phyloP scores from a whole-genome alignment of 768 basidiomycete species.

The Naganishia antarctica region DNA sequence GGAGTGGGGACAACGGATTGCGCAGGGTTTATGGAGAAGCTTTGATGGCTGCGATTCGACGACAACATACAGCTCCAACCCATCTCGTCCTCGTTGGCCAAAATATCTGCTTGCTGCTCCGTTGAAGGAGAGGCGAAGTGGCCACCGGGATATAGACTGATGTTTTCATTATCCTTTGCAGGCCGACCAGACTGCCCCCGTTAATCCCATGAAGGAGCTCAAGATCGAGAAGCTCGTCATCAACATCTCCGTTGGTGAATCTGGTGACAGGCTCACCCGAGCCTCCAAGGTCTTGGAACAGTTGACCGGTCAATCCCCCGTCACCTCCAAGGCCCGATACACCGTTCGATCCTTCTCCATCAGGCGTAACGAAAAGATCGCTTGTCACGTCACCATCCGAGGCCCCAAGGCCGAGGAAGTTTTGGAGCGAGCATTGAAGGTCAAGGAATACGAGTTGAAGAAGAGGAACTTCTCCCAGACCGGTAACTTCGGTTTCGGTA shows the following conservation, averaged over 20 bases:
- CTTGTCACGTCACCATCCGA: slow-evolving; percentile 95
- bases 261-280: slow-evolving; percentile 96
- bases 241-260: slow-evolving; percentile 99
- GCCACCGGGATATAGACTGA: too few relatives aligned
- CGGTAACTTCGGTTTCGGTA: slow-evolving; percentile 99
- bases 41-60: not conserved
- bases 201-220: slow-evolving; percentile 92
- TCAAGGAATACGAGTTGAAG: slow-evolving; percentile 98
- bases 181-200: slow-evolving; percentile 51
- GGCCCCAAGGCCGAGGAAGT: slow-evolving; percentile 99
- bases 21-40: not conserved
- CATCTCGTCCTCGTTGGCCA: not conserved
- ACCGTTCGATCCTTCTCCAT: slow-evolving; percentile 98
- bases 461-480: slow-evolving; percentile 97
- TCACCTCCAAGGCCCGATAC: slow-evolving; percentile 99
- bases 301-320: slow-evolving; percentile 97
- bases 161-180: slow-evolving; percentile 23
- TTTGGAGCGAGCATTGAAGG: slow-evolving; percentile 96
- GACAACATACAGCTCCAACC: not conserved
- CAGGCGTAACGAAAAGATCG: slow-evolving; percentile 99
- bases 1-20: not conserved
- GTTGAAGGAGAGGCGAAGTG: not conserved
- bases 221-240: slow-evolving; percentile 98
- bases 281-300: slow-evolving; percentile 99
- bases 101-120: not conserved